Evolutionary conservation across 1,139 yeast genomes (phyloP), one percentile per base, ranked within the genome.

Genomic region (Candida anutae): DNA sequence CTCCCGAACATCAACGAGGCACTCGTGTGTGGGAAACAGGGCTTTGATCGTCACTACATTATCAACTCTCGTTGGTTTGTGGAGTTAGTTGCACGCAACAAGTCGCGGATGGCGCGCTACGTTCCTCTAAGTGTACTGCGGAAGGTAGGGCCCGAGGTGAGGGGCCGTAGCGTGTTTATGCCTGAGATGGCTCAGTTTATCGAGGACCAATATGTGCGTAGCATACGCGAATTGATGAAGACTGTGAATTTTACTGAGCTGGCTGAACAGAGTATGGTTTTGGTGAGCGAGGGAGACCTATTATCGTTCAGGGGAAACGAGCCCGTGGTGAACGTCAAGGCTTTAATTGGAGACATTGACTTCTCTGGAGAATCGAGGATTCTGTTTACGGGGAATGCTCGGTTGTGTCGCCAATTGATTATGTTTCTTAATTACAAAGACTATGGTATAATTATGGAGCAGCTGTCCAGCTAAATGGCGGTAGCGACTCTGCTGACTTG

Each of bases 401-500:
- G 14, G 8, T 21, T 34, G 16, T 31, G 33, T 21, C 29, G 23
- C 8, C 25, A 23, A 10, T 12, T 23, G 11, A 21, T 22, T 8
- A 15, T 14, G 21, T 18, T 16, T 12, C 14, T 21, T 12, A 28
- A 28, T 22, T 24, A 25, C 16, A 22, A 17, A 23, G 6, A 8
- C 15, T 19, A n/a, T 17, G 20, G 20, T 17, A 17, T 17, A 17
- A 8, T 17, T 10, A 17, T 8, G 8, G 8, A 17, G n/a, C 12
- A 48, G 43, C 21, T 29, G 25, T 26, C 29, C 39, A n/a, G n/a
- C n/a, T n/a, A n/a, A n/a, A n/a, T n/a, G n/a, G n/a, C n/a, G n/a
- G n/a, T n/a, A 11, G 37, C 38, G 4, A 50, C 45, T 28, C 49
- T 36, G 8, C 37, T 28, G 8, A 34, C 45, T 15, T 37, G 46